Conservation (phyloP, 2,329 filamentous ascomycete genomes). For the Lasiodiplodia hormozganensis region DNA sequence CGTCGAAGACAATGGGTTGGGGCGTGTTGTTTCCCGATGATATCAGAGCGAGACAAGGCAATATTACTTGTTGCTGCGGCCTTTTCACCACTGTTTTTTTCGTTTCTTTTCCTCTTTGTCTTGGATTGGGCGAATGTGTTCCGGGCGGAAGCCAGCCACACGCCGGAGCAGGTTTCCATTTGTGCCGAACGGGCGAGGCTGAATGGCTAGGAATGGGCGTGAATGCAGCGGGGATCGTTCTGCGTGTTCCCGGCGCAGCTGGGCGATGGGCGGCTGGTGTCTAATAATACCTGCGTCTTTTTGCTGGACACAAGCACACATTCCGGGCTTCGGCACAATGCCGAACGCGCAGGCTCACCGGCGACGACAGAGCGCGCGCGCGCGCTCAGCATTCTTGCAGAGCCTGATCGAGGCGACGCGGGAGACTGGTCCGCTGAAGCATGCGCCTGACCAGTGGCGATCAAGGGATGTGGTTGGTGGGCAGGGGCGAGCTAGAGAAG, state of each 20-base stretch:
- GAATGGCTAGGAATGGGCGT: background rate
- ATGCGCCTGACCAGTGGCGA: conserved; percentile 13
- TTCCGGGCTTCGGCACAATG: conserved; percentile 25
- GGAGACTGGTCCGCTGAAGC: background rate
- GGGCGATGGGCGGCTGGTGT: conserved; percentile 2
- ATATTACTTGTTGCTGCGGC: conserved; percentile 16
- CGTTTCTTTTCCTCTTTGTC: conserved; percentile 12
- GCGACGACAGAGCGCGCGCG: background rate
- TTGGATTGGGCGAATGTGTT: conserved; percentile 3
- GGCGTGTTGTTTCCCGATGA: conserved; percentile 10
- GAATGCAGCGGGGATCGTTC: background rate
- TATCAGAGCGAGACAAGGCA: conserved; percentile 19
- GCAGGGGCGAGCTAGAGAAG: conserved; percentile 6
- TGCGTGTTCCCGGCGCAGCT: conserved; percentile 18
- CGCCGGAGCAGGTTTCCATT: conserved; percentile 4
- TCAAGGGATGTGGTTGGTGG: conserved; percentile 23
- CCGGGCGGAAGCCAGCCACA: conserved; percentile 11
- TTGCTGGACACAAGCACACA: conserved; percentile 21
- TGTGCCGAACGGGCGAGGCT: conserved; percentile 8
- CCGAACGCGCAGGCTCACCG: conserved; percentile 4
- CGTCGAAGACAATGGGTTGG: conserved; percentile 22
- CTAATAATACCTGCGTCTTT: conserved; percentile 26
- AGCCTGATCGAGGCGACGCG: conserved; percentile 1
- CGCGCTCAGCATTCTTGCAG: conserved; percentile 14
- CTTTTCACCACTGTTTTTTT: background rate